These are phyloP conservation scores for Dysphania ambrosioides DNA, from an alignment of 148 eudicot species.

Conservation along the genomic window DNA sequence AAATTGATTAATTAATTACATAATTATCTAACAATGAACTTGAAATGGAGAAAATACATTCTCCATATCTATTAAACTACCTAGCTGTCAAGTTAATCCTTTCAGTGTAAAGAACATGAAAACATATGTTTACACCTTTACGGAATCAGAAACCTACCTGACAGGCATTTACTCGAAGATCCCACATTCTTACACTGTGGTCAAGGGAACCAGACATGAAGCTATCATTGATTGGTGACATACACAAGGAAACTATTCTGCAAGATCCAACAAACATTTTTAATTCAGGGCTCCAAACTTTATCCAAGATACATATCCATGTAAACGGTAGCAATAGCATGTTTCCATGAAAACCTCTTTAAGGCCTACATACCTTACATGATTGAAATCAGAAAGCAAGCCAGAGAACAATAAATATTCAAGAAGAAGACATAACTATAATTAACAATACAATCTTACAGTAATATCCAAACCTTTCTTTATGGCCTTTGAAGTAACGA, in stretches of 20 bases:
- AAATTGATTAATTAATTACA: background rate
- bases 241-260: conserved; percentile 95
- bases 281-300: background rate
- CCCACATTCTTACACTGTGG: conserved; percentile 97
- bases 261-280: conserved; percentile 24
- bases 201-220: conserved; percentile 98
- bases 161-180: conserved; percentile 95
- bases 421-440: background rate
- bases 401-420: background rate
- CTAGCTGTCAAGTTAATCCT: background rate
- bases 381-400: background rate
- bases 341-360: background rate
- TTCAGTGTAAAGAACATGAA: background rate
- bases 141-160: conserved; percentile 60
- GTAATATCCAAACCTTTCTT: conserved; percentile 59
- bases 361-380: background rate
- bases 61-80: background rate
- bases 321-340: background rate
- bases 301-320: background rate
- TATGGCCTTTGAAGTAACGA: conserved; percentile 97
- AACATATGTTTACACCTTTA: background rate
- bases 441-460: background rate
- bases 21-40: background rate
- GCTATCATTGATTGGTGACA: conserved; percentile 96
- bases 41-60: background rate